A percentile compares a stretch with the other conserved stretches of the same genome.
Conservation (phyloP, 768 basidiomycete species). For the Kwoniella shandongensis region DNA sequence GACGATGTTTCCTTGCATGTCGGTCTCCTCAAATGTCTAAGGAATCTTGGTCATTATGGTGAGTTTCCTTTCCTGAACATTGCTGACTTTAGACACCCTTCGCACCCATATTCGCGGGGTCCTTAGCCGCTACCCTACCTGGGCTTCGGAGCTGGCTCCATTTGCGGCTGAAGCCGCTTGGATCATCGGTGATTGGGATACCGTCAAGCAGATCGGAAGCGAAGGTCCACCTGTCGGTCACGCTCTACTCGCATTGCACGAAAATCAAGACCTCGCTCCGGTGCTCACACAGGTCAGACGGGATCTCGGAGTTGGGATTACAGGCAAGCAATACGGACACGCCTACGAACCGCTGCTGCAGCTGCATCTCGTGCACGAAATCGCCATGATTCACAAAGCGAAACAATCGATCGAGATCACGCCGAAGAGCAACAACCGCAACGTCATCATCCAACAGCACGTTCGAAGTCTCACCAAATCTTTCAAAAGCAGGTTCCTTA, state of each 20-base stretch:
- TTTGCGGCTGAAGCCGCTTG: conserved; percentile 93
- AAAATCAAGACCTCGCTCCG: conserved; percentile 55
- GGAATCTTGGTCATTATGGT: conserved; percentile 98
- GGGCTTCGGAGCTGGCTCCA: conserved; percentile 72
- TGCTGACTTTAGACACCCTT: conserved; percentile 65
- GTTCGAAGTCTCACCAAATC: conserved; percentile 58
- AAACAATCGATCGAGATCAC: conserved; percentile 54
- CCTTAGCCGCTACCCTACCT: conserved; percentile 74
- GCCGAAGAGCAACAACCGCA: conserved; percentile 15
- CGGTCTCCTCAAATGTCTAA: conserved; percentile 82
- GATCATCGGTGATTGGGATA: conserved; percentile 92
- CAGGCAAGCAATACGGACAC: conserved; percentile 75
- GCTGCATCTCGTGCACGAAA: conserved; percentile 81
- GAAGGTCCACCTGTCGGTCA: conserved; percentile 61
- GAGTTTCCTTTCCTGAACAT: conserved; percentile 41
- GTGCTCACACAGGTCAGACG: conserved; percentile 59
- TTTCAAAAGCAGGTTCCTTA: conserved; percentile 68
- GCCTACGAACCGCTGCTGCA: conserved; percentile 83
- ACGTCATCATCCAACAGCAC: conserved; percentile 45
- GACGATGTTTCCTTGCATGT: conserved; percentile 85
- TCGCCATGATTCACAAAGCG: conserved; percentile 60
- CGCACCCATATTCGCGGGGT: conserved; percentile 92
- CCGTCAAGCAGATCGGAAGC: conserved; percentile 66
- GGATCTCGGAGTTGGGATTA: conserved; percentile 74
- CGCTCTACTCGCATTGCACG: conserved; percentile 75